phyloP scores from a whole-genome alignment of 257 asterid genomes.

The Rubia yunnanensis region DNA sequence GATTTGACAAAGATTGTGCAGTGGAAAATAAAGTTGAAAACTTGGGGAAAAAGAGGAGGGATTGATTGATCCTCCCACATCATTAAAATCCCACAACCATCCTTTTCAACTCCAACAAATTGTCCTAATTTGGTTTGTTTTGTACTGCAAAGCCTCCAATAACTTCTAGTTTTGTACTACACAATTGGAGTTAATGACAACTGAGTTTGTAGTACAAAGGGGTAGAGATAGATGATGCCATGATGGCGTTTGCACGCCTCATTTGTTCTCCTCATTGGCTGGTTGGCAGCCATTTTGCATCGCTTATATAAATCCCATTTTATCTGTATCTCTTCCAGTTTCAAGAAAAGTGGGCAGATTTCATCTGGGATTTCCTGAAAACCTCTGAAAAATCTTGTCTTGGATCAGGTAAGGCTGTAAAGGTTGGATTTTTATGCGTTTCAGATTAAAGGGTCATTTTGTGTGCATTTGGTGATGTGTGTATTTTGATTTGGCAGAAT shows the following conservation, averaged over 20 bases:
- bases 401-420: not conserved
- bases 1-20: not conserved
- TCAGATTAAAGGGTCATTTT: not conserved
- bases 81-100: slow-evolving; percentile 2
- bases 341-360: slow-evolving; percentile 1
- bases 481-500: slow-evolving; percentile 6
- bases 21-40: not conserved
- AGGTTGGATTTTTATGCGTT: not conserved
- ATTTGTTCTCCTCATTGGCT: not conserved
- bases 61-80: not conserved
- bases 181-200: not conserved
- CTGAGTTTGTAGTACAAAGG: slow-evolving; percentile 2
- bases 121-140: not conserved
- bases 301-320: not conserved
- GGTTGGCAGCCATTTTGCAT: not conserved
- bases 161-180: slow-evolving; percentile 11
- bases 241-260: not conserved
- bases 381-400: not conserved
- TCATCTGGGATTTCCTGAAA: slow-evolving; percentile 1
- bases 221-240: not conserved
- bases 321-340: too few relatives aligned
- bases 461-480: not conserved
- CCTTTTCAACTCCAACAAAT: not conserved
- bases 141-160: slow-evolving; percentile 11
- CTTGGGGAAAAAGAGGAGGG: not conserved